Percentiles rank a stretch among this genome's conserved stretches.
Evolutionary conservation across 2,329 filamentous ascomycete genomes (phyloP).

Genomic region (Graphilbum sp.): DNA sequence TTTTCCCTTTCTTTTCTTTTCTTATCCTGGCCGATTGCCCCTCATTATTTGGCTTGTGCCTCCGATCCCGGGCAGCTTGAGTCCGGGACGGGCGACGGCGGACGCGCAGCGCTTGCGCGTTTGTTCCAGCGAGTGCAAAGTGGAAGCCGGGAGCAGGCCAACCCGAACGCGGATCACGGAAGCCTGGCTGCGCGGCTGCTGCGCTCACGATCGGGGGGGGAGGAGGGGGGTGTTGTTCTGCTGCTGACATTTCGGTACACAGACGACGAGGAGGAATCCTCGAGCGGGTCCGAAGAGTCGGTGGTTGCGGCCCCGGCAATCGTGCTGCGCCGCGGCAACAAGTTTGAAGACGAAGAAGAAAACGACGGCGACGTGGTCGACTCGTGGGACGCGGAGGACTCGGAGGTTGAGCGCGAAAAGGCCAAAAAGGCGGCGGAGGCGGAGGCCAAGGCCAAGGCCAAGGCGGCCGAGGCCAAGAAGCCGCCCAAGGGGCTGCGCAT

Average conservation of each 20-base stretch:
- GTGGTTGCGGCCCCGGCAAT: conserved; percentile 22
- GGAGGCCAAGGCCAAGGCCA: conserved; percentile 78
- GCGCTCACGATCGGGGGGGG: too few species aligned
- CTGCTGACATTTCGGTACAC: background rate
- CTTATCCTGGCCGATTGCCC: background rate
- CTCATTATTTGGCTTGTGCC: background rate
- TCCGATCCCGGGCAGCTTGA: background rate
- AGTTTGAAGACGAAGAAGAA: conserved; percentile 87
- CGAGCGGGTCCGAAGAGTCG: conserved; percentile 19
- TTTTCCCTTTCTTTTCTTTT: background rate
- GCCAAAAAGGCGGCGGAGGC: conserved; percentile 72
- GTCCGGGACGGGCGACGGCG: too few species aligned
- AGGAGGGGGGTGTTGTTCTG: too few species aligned
- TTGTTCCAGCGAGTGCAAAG: too few species aligned
- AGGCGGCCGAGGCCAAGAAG: conserved; percentile 82
- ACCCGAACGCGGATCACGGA: too few species aligned
- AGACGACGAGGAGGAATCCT: conserved; percentile 23
- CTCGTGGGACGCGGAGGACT: conserved; percentile 95
- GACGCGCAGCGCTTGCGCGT: too few species aligned
- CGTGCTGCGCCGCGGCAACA: conserved; percentile 28
- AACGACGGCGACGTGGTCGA: conserved; percentile 77
- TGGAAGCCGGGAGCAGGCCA: too few species aligned
- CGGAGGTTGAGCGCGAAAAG: conserved; percentile 92
- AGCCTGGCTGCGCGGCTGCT: too few species aligned
- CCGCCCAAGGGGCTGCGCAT: conserved; percentile 73